These are phyloP conservation scores for Colletotrichum sp. DNA, from an alignment of 2,329 filamentous ascomycete genomes.

Conservation along the genomic window DNA sequence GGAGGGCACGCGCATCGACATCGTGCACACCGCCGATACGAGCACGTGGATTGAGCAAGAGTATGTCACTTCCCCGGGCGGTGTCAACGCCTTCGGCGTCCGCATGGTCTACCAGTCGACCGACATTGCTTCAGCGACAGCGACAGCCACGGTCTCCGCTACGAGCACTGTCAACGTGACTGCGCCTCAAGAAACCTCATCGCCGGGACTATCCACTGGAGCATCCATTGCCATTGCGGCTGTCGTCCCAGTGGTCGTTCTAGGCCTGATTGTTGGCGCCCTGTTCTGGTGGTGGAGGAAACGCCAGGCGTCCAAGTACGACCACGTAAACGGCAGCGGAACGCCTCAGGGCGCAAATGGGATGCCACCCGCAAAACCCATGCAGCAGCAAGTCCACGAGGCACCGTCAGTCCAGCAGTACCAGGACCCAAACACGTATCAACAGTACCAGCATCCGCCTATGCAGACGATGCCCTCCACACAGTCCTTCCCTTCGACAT, in stretches of 20 bases:
- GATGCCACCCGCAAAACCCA: background rate
- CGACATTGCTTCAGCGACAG: conserved; percentile 8
- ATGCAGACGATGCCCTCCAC: background rate
- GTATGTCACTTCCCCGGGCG: conserved; percentile 14
- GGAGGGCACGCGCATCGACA: conserved; percentile 4
- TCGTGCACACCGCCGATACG: conserved; percentile 18
- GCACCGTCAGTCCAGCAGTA: background rate
- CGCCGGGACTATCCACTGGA: background rate
- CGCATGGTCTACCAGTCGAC: conserved; percentile 28
- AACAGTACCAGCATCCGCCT: background rate
- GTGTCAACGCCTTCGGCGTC: conserved; percentile 26
- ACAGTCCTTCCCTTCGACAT: background rate
- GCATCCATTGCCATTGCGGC: background rate
- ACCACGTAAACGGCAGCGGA: background rate
- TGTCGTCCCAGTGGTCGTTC: background rate
- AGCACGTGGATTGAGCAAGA: conserved; percentile 11
- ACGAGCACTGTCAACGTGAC: background rate
- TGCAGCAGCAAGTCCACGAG: background rate
- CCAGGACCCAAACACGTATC: background rate
- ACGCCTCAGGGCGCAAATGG: background rate
- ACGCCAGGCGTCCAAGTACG: background rate
- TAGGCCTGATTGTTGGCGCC: background rate
- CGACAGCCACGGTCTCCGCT: background rate
- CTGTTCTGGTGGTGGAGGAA: conserved; percentile 14
- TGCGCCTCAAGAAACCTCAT: background rate